Evolutionary conservation across 2,329 filamentous ascomycete species (phyloP), one percentile per base, ranked within the genome.

Genomic region (Neospermospora avenae): DNA sequence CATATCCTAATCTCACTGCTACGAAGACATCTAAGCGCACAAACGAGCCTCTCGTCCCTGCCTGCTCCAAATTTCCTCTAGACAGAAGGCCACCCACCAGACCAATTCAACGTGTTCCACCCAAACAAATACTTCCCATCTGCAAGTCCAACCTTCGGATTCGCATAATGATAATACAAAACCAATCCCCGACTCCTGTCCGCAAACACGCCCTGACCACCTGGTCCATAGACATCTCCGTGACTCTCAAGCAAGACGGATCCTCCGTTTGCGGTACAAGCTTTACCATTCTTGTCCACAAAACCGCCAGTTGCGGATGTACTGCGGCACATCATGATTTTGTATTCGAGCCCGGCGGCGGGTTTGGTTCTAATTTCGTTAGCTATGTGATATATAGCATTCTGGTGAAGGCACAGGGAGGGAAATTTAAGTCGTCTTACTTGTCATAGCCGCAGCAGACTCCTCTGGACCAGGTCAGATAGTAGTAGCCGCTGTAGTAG

Each of bases 261-360:
- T 1, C 87, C 87, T 8, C 86, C 86, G 45, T 81, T 80, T 7
- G 75, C 68, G 0, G 75, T 79, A 69, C 85, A 88, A 34, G 76
- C 73, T 16, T 69, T 74, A 1, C 85, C 85, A 53, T 69, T 70
- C 58, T 78, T 74, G 67, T 89, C 86, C 25, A 80, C 82, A 67
- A 84, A 90, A 1, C 75, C 75, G 0, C 83, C 77, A 0, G 76
- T 82, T 4, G 80, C 77, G 6, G 73, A 77, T 1, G 72, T 76
- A 3, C 81, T 83, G n/a, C 84, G 75, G 74, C 86, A 89, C 25
- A 87, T 84, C 68, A 80, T 81, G 70, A 89, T 85, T 70, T 81
- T 82, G 72, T 89, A 89, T 72, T 88, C 86, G n/a, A 75, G 74
- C 3, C 85, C 86, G 0, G 76, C 52, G 0, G 82, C 78, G 0